Evolutionary conservation across 1,139 yeast species (phyloP), one percentile per base, ranked within the genome.

Genomic region (Meyerozyma guilliermondii): DNA sequence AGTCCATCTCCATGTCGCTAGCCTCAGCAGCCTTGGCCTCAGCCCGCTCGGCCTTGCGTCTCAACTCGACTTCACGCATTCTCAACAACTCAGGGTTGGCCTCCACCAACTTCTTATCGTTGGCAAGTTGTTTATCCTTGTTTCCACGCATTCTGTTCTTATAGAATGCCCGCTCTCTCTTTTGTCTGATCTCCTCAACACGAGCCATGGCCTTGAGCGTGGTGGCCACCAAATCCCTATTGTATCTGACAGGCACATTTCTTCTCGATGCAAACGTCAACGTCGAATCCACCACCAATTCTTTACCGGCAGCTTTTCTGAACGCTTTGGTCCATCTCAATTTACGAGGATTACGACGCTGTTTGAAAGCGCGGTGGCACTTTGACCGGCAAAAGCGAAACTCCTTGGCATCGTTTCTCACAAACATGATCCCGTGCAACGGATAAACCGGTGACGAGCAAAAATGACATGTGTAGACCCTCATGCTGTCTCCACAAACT

Each of bases 121-220:
- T 76, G 48, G 83, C 88, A 60, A 88, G 74, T 64, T 86, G 85
- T 66, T 82, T 81, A 55, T 87, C 96, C 68, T 83, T 85, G 71
- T 94, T 92, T 52, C 97, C 98, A 70, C 87, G 87, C 99, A 92
- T 92, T 82, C 98, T 87, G 72, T 91, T 89, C 89, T 89, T 91
- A 75, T 88, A 92, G 88, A 92, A 92, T 29, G 98, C 97, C 62
- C 95, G 79, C 71, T 94, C 98, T 76, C 99, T 85, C 78, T 83
- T 88, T 64, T 80, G 84, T 76, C 98, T 83, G 66, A 92, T 92
- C 71, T 89, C 95, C 66, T 92, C 97, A 49, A 94, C 84, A 71
- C 98, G 83, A 45, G 87, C 77, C 98, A 92, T 92, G 43, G 96
- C 97, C 71, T 80, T 84, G 68, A 92, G 78, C 9, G 98, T 92